These are phyloP conservation scores for Coniferiporia weirii DNA, from an alignment of 1,284 basidiomycete species.

Conservation along the genomic window DNA sequence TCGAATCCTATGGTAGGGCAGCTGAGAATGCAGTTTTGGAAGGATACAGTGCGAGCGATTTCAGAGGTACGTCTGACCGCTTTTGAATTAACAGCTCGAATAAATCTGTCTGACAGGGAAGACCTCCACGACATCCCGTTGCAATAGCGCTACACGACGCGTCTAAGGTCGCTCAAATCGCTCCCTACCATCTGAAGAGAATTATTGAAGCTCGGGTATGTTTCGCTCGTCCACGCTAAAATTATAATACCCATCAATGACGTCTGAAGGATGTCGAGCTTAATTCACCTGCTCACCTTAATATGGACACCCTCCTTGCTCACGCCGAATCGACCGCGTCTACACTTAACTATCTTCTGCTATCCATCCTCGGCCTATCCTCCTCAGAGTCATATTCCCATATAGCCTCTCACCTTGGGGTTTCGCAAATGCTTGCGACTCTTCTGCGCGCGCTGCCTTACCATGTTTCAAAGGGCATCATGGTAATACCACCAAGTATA, in stretches of 20 bases:
- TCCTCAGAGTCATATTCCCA: conserved; percentile 65
- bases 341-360: conserved; percentile 73
- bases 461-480: conserved; percentile 65
- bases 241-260: conserved; percentile 20
- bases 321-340: conserved; percentile 78
- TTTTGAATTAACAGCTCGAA: conserved; percentile 8
- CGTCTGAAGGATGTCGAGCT: conserved; percentile 66
- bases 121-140: conserved; percentile 78
- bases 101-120: conserved; percentile 45
- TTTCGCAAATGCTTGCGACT: conserved; percentile 65
- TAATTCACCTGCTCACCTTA: conserved; percentile 61
- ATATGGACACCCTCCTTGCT: conserved; percentile 62
- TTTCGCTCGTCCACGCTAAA: conserved; percentile 20
- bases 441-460: conserved; percentile 76
- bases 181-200: conserved; percentile 76
- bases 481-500: conserved; percentile 83
- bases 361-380: conserved; percentile 64
- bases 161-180: conserved; percentile 45
- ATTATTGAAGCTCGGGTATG: conserved; percentile 83
- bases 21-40: conserved; percentile 93
- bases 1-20: conserved; percentile 77
- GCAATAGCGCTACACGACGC: conserved; percentile 69
- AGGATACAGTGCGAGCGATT: conserved; percentile 74
- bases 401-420: conserved; percentile 74
- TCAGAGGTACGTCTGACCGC: conserved; percentile 48